Conservation (phyloP, 164 flowering plant species). For the Cinnamomum chago region DNA sequence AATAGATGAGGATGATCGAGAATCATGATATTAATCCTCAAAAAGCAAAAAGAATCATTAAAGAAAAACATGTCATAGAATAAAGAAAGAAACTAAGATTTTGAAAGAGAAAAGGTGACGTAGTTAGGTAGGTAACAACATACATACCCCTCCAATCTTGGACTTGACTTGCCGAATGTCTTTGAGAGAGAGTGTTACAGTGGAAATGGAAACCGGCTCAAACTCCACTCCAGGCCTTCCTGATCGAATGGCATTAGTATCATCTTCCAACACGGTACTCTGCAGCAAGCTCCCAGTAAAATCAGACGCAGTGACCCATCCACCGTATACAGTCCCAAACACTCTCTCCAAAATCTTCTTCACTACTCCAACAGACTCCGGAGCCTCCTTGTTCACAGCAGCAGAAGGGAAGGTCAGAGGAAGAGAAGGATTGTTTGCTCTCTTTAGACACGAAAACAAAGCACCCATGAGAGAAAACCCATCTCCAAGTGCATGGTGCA, state of each 20-base stretch:
- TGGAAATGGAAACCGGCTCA: constrained; percentile 28
- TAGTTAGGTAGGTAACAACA: not conserved
- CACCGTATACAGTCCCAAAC: not conserved
- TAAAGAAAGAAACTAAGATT: too few species aligned
- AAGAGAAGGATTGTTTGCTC: constrained; percentile 52
- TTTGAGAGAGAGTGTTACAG: constrained; percentile 28
- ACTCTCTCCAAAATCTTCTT: not conserved
- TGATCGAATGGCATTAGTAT: constrained; percentile 39
- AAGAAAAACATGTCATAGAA: too few species aligned
- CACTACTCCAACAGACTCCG: not conserved
- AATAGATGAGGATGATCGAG: too few species aligned
- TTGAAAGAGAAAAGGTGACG: too few species aligned
- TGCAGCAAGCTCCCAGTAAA: constrained; percentile 38
- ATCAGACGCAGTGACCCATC: constrained; percentile 26
- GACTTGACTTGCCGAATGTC: constrained; percentile 42
- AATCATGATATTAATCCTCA: too few species aligned
- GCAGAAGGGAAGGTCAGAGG: constrained; percentile 45
- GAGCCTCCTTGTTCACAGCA: not conserved
- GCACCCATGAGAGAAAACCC: constrained; percentile 71
- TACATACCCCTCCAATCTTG: constrained; percentile 48
- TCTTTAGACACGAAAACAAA: constrained; percentile 44
- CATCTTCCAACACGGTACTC: constrained; percentile 38
- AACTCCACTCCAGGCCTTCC: constrained; percentile 29
- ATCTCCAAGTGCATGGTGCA: constrained; percentile 69
- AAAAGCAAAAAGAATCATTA: too few species aligned